These are phyloP conservation scores for Striga hermonthica DNA, from an alignment of 305 asterid species.

Conservation along the genomic window DNA sequence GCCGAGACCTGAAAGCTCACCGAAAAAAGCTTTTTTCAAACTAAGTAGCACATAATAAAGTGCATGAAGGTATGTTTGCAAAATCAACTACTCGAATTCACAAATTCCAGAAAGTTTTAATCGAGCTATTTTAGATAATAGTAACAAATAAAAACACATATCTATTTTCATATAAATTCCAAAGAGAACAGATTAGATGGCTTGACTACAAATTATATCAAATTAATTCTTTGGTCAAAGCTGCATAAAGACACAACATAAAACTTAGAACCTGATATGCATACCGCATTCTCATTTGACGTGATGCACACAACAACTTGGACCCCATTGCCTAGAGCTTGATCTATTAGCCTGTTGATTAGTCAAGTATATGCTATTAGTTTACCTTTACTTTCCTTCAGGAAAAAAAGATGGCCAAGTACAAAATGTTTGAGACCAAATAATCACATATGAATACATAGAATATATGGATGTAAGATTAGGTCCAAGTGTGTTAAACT, in stretches of 20 bases:
- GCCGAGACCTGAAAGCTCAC: constrained; percentile 69
- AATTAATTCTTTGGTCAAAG: constrained; percentile 14
- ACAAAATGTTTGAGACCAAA: too few relatives aligned
- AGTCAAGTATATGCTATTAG: too few relatives aligned
- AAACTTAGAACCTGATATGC: constrained; percentile 53
- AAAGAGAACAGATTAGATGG: too few relatives aligned
- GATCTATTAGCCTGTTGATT: constrained; percentile 70
- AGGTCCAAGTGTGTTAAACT: background rate
- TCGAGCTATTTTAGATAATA: too few relatives aligned
- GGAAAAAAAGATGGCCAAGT: too few relatives aligned
- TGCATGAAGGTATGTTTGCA: background rate
- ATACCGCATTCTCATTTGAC: constrained; percentile 98
- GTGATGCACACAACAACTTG: constrained; percentile 97
- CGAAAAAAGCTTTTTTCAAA: background rate
- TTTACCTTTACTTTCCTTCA: too few relatives aligned
- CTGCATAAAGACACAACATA: too few relatives aligned
- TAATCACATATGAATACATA: too few relatives aligned
- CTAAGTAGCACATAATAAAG: too few relatives aligned
- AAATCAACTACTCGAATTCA: too few relatives aligned
- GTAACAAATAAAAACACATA: background rate
- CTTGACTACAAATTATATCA: background rate
- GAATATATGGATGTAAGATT: too few relatives aligned
- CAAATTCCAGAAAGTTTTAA: background rate
- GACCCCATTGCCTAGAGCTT: constrained; percentile 72
- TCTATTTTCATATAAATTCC: too few relatives aligned